phyloP scores from a whole-genome alignment of 2,329 filamentous ascomycete species.

The Paracorniculantispora psalliotae region DNA sequence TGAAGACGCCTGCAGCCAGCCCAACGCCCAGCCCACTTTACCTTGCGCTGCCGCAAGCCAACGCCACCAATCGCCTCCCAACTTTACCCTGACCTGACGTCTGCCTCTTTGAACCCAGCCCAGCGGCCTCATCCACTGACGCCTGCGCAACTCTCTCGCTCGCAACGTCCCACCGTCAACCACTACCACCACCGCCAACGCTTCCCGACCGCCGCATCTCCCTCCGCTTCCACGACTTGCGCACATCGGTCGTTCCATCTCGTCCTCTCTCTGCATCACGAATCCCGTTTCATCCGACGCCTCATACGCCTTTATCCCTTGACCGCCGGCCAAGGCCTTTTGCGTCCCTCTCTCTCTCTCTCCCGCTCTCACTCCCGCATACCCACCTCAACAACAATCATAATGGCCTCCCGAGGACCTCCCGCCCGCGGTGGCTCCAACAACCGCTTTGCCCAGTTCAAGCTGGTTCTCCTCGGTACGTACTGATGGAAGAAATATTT shows the following conservation, averaged over 20 bases:
- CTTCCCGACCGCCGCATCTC: not conserved
- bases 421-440: conserved; percentile 58
- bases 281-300: not conserved
- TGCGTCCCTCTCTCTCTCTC: conserved; percentile 15
- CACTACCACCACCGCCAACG: conserved; percentile 11
- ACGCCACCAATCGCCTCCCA: conserved; percentile 10
- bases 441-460: conserved; percentile 97
- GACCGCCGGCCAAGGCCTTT: not conserved
- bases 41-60: not conserved
- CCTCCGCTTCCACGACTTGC: not conserved
- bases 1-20: not conserved
- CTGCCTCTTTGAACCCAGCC: conserved; percentile 8
- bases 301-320: not conserved
- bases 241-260: not conserved
- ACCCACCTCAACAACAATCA: conserved; percentile 31
- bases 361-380: conserved; percentile 17
- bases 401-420: conserved; percentile 80
- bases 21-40: conserved; percentile 2
- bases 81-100: conserved; percentile 9
- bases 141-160: not conserved
- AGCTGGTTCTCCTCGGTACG: conserved; percentile 92
- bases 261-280: not conserved
- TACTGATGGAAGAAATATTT: conserved; percentile 13
- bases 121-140: conserved; percentile 7
- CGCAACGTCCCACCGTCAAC: conserved; percentile 12